Percentiles rank a stretch among this genome's conserved stretches.
Conservation (phyloP, 306 rosid species). For the Citrullus amarus region DNA sequence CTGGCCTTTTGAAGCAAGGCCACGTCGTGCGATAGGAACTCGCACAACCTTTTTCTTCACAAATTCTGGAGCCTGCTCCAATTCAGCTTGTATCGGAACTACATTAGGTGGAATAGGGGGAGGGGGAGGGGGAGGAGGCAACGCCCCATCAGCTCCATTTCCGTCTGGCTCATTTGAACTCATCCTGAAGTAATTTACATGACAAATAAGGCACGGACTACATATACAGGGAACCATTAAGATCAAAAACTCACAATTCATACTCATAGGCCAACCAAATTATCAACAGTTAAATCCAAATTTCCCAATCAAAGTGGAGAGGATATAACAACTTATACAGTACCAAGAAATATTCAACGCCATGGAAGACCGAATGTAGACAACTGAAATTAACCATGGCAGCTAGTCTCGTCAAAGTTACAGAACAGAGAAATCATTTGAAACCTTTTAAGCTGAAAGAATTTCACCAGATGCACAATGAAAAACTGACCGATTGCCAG, state of each 20-base stretch:
- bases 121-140: conserved; percentile 96
- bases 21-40: conserved; percentile 62
- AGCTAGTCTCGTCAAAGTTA: not conserved
- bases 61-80: conserved; percentile 25
- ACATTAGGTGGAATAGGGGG: conserved; percentile 55
- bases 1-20: conserved; percentile 49
- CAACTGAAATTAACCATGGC: not conserved
- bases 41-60: conserved; percentile 42
- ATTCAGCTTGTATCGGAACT: conserved; percentile 30
- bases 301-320: not conserved
- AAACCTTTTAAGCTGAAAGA: not conserved
- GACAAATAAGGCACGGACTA: not conserved
- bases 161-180: conserved; percentile 37
- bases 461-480: not conserved
- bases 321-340: not conserved
- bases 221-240: not conserved
- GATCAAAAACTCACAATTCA: not conserved
- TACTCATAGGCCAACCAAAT: not conserved
- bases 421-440: not conserved
- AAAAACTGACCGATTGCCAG: not conserved
- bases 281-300: not conserved
- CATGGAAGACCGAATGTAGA: not conserved
- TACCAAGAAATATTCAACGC: not conserved
- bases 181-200: conserved; percentile 23
- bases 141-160: conserved; percentile 17